A percentile compares a stretch with the other conserved stretches of the same genome.
These are phyloP conservation scores for Macrolepiota albuminosa DNA, from an alignment of 768 basidiomycete species.

Conservation along the genomic window DNA sequence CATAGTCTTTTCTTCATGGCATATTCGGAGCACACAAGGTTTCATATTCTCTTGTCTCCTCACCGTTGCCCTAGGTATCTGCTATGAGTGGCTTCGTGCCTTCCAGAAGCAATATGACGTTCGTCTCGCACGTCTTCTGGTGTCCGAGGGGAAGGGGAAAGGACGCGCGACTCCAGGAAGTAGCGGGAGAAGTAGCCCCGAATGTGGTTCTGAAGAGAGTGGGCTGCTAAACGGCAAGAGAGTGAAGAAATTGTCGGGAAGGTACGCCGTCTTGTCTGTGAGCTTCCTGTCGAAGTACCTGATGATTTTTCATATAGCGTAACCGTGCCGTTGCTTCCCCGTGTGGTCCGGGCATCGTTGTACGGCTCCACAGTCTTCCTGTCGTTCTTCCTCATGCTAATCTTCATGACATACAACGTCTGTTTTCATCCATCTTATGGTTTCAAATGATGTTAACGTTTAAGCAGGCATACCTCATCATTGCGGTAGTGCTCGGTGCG, in stretches of 20 bases:
- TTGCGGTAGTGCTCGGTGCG: constrained; percentile 80
- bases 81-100: constrained; percentile 76
- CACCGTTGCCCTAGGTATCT: constrained; percentile 63
- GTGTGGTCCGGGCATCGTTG: constrained; percentile 56
- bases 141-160: constrained; percentile 43
- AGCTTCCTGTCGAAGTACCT: not conserved
- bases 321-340: constrained; percentile 43
- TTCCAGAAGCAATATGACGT: constrained; percentile 57
- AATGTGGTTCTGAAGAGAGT: constrained; percentile 39
- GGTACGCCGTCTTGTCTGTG: constrained; percentile 33
- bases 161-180: constrained; percentile 21
- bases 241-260: constrained; percentile 29
- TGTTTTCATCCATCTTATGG: constrained; percentile 22
- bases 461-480: constrained; percentile 76
- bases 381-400: constrained; percentile 90
- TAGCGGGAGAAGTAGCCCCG: constrained; percentile 21
- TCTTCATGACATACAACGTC: constrained; percentile 97
- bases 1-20: constrained; percentile 77
- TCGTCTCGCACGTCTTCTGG: constrained; percentile 47
- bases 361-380: constrained; percentile 77
- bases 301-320: constrained; percentile 28
- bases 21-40: constrained; percentile 49
- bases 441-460: not conserved
- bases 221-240: constrained; percentile 49
- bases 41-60: constrained; percentile 64